Evolutionary conservation across 1,284 basidiomycete genomes (phyloP).

Genomic region (Cronartium ribicola): DNA sequence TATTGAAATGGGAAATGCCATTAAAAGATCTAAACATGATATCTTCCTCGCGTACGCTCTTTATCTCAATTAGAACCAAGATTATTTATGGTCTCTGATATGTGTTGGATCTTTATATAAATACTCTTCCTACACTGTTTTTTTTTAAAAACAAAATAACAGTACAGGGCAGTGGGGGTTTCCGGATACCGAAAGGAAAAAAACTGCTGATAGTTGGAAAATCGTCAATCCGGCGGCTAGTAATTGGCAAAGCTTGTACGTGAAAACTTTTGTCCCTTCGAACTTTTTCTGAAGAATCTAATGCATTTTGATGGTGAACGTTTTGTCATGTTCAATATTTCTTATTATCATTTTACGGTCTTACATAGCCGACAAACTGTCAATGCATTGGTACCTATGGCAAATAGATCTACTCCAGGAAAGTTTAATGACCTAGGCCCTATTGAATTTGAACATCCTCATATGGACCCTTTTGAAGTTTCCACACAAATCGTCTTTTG

Average conservation of each 20-base stretch:
- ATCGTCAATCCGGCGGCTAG: constrained; percentile 8
- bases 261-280: background rate
- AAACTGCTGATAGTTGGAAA: constrained; percentile 20
- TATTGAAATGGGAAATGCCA: constrained; percentile 17
- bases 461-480: constrained; percentile 3
- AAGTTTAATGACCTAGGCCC: constrained; percentile 31
- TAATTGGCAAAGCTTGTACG: constrained; percentile 32
- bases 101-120: background rate
- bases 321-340: too few species aligned
- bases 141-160: background rate
- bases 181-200: background rate
- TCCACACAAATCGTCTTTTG: constrained; percentile 13
- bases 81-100: background rate
- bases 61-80: too few species aligned
- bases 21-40: background rate
- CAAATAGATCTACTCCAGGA: constrained; percentile 10
- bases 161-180: constrained; percentile 36
- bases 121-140: background rate
- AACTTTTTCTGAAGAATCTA: background rate
- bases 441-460: background rate
- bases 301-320: too few species aligned
- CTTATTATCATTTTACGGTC: background rate
- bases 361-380: constrained; percentile 13
- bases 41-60: constrained; percentile 22
- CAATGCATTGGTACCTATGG: constrained; percentile 18